Evolutionary conservation across 306 rosid genomes (phyloP).

Genomic region (Adenanthera pavonina): DNA sequence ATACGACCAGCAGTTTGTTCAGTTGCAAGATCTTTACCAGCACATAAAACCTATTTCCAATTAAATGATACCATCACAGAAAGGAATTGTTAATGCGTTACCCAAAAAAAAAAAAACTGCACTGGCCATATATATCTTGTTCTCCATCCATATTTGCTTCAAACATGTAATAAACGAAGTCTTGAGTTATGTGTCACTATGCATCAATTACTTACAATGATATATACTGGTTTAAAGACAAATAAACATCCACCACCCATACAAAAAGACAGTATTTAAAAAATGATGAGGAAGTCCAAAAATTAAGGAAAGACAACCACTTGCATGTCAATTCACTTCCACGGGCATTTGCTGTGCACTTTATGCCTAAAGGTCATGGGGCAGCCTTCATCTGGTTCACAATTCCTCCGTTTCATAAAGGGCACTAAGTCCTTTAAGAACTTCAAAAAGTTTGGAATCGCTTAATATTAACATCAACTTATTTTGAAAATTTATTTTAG

Average conservation of each 20-base stretch:
- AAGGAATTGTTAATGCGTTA: conserved; percentile 1
- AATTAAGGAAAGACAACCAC: no score
- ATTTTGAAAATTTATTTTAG: background rate
- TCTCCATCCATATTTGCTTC: background rate
- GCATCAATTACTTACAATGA: background rate
- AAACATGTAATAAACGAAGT: background rate
- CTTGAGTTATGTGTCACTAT: background rate
- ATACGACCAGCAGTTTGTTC: conserved; percentile 88
- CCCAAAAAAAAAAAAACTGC: background rate
- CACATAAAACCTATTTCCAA: conserved; percentile 73
- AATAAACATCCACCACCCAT: background rate
- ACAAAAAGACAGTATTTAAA: background rate
- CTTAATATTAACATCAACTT: background rate
- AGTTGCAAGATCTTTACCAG: conserved; percentile 92
- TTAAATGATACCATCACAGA: conserved; percentile 22
- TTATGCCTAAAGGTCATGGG: background rate
- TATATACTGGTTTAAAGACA: background rate
- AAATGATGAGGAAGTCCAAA: no score
- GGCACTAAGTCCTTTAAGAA: background rate
- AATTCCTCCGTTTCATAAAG: background rate
- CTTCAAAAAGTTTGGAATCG: background rate
- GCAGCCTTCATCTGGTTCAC: background rate
- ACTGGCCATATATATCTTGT: background rate
- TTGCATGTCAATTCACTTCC: background rate
- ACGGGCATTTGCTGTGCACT: background rate